Conservation (phyloP, 495 filamentous ascomycete species). For the Oleoguttula mirabilis region DNA sequence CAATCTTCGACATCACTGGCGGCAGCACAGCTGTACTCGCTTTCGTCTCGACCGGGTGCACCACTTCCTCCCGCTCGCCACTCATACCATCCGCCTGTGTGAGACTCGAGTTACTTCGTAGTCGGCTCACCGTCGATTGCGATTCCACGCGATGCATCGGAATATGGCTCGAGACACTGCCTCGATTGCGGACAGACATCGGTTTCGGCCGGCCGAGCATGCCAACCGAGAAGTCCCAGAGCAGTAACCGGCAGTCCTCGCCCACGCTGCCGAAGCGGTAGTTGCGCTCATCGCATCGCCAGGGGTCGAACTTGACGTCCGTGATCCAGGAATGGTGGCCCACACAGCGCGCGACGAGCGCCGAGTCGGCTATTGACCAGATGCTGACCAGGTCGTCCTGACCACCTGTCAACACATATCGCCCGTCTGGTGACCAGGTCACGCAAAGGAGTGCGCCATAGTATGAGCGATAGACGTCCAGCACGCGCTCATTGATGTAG, state of each 20-base stretch:
- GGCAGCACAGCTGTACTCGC: constrained; percentile 73
- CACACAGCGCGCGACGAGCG: constrained; percentile 82
- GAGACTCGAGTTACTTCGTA: constrained; percentile 55
- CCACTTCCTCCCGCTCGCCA: constrained; percentile 33
- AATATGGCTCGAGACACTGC: constrained; percentile 39
- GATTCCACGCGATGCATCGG: constrained; percentile 15
- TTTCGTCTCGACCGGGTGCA: constrained; percentile 71
- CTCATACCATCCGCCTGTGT: constrained; percentile 33
- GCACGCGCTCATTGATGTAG: constrained; percentile 74
- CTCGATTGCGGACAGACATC: constrained; percentile 41
- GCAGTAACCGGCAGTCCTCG: constrained; percentile 74
- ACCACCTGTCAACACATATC: constrained; percentile 88
- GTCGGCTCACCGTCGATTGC: constrained; percentile 36
- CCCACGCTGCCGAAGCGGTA: constrained; percentile 94
- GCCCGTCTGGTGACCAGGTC: constrained; percentile 94
- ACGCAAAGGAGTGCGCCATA: constrained; percentile 88
- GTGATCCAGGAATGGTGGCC: constrained; percentile 95
- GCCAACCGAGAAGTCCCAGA: constrained; percentile 96
- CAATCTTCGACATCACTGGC: constrained; percentile 82
- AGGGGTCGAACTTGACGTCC: constrained; percentile 84
- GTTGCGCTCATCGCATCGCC: constrained; percentile 87
- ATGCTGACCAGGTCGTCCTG: constrained; percentile 93
- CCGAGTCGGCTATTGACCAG: constrained; percentile 74
- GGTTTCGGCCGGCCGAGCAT: constrained; percentile 86
- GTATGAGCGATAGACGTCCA: constrained; percentile 78